A percentile compares a stretch with the other conserved stretches of the same genome.
phyloP scores from a whole-genome alignment of 164 flowering plant species.

The Taxillus chinensis region DNA sequence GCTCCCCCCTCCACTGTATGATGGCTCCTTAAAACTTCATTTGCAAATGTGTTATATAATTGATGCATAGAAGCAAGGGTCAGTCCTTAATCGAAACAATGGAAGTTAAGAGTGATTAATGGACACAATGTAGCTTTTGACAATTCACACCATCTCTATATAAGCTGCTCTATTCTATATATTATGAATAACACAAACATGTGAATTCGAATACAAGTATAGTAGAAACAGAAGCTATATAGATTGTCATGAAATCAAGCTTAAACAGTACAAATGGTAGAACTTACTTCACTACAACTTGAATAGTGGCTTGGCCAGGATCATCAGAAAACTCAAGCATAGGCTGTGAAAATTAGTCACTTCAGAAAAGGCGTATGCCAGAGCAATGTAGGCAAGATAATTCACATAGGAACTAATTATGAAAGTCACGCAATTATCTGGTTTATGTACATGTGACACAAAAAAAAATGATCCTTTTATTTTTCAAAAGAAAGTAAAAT shows the following conservation, averaged over 20 bases:
- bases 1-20: slow-evolving; percentile 74
- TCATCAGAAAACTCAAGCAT: slow-evolving; percentile 33
- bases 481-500: no score
- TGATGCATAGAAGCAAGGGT: neutral
- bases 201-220: neutral
- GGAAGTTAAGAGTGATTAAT: no score
- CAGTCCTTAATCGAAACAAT: no score
- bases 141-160: no score
- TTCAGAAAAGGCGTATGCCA: neutral
- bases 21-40: slow-evolving; percentile 49
- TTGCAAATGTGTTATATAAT: slow-evolving; percentile 2
- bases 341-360: slow-evolving; percentile 38
- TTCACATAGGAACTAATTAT: no score
- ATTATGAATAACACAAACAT: no score
- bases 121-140: no score
- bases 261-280: neutral
- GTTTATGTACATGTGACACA: no score
- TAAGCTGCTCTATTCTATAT: neutral
- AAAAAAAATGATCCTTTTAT: no score
- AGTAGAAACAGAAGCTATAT: neutral
- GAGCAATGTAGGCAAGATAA: no score
- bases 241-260: neutral
- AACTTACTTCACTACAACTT: slow-evolving; percentile 59
- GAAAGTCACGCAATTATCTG: no score
- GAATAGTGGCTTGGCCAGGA: slow-evolving; percentile 25